These are phyloP conservation scores for Torulaspora franciscae DNA, from an alignment of 805 yeast species.

Conservation along the genomic window DNA sequence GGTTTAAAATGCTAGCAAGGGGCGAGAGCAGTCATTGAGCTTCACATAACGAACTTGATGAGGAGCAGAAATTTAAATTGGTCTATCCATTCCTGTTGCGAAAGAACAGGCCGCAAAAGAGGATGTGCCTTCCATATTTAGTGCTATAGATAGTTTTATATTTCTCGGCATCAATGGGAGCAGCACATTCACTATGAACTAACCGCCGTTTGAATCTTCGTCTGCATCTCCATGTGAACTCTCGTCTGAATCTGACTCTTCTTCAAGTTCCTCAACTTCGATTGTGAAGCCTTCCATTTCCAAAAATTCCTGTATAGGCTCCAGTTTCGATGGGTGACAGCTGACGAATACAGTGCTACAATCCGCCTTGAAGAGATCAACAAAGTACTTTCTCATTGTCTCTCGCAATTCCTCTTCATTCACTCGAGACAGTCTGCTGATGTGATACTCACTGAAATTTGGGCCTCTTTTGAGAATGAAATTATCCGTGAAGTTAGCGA, in stretches of 20 bases:
- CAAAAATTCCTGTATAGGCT: constrained; percentile 45
- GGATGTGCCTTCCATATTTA: too few relatives aligned
- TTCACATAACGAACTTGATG: neutral
- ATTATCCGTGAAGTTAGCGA: constrained; percentile 58
- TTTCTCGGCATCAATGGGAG: too few relatives aligned
- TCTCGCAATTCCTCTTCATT: constrained; percentile 40
- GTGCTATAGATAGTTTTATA: too few relatives aligned
- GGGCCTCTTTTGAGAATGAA: constrained; percentile 69
- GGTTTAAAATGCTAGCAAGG: constrained; percentile 58
- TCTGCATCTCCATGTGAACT: constrained; percentile 19
- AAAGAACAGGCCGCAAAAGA: too few relatives aligned
- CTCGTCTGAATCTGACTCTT: constrained; percentile 35
- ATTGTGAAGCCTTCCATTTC: constrained; percentile 55
- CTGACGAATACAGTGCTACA: constrained; percentile 61
- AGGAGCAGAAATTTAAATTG: neutral
- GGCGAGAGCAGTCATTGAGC: constrained; percentile 32
- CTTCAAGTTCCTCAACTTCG: constrained; percentile 48
- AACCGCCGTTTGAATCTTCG: neutral
- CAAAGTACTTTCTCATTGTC: constrained; percentile 53
- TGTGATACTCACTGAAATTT: constrained; percentile 49
- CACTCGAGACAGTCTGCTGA: constrained; percentile 49
- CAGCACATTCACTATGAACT: too few relatives aligned
- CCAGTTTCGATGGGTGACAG: constrained; percentile 63
- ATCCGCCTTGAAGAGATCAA: constrained; percentile 55
- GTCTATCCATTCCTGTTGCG: too few relatives aligned